Evolutionary conservation across 2,329 filamentous ascomycete genomes (phyloP).

Genomic region (Calonectria pseudoturangicola): DNA sequence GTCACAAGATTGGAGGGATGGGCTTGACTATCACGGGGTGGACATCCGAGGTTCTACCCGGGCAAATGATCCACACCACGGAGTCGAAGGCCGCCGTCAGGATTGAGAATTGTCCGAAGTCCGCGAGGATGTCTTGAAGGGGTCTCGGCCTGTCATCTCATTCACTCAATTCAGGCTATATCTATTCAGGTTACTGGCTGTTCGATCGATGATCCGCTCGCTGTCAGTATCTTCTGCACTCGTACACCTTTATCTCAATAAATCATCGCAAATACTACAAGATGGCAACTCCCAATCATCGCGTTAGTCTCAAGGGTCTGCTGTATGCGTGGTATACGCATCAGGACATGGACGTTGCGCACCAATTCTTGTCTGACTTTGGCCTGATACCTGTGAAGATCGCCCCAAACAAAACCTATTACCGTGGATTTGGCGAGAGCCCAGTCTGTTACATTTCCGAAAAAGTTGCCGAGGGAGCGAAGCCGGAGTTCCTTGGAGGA

Average conservation of each 20-base stretch:
- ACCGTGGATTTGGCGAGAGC: conserved; percentile 15
- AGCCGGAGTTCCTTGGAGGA: conserved; percentile 14
- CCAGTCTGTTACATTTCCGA: conserved; percentile 16
- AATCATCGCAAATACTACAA: background rate
- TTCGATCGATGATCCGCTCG: background rate
- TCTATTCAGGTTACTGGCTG: background rate
- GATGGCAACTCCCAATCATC: background rate
- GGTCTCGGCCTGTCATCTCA: background rate
- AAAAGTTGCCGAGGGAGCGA: background rate
- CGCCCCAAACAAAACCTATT: conserved; percentile 1
- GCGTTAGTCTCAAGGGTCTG: background rate
- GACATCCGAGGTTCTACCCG: background rate
- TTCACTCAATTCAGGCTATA: background rate
- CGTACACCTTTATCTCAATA: background rate
- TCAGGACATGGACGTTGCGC: background rate
- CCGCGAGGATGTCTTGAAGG: background rate
- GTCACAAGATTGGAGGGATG: background rate
- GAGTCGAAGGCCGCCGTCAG: background rate
- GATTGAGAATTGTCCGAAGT: background rate
- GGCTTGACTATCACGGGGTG: background rate
- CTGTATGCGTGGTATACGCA: conserved; percentile 14
- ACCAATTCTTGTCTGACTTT: conserved; percentile 8
- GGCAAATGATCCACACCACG: background rate
- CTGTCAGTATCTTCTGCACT: background rate
- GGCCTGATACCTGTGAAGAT: conserved; percentile 10